Base-by-base conservation (phyloP, 768 basidiomycete genomes). In the Pleurotus pulmonarius region DNA sequence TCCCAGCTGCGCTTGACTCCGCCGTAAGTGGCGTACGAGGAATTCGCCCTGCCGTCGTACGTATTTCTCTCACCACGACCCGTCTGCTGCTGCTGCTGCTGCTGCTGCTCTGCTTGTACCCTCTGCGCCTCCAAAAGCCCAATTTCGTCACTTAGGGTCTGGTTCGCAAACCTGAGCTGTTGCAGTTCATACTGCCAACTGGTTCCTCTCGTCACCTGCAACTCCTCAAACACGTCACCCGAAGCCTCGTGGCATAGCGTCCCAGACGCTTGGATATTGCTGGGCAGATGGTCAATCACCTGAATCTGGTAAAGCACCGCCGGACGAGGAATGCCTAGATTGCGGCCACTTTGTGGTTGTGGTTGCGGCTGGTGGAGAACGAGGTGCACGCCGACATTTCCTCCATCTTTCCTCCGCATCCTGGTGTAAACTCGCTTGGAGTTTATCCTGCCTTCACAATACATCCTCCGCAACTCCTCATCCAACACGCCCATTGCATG, bases 141-240 rank as follows among this genome's bases (percentile, higher is more conserved):
- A 20, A 78, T 69, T 61, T 92, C 88, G 46, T 88, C 87, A 51
- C 68, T 68, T 55, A 92, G 60, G 58, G 83, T 70, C 69, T 83
- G 76, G 64, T 92, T 93, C 52, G 80, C 76, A 63, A 86, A 85
- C 65, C 85, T 80, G 61, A 94, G 75, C 69, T 94, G 90, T 71
- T 92, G 88, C 47, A 95, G 75, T 72, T 94, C 92, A 62, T 93
- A 96, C 73, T 96, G 94, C 94, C 94, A 97, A 61, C 90, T 92
- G 29, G 87, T 87, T 9, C 82, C 86, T 4, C 87, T 74, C 12
- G 72, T 69, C 0, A 80, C 78, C 43, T 88, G 84, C 12, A 94
- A 77, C 67, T 91, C 90, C 40, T 83, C 83, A 59, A 92, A 93
- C 15, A 93, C 67, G 60, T 90, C 69, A 4, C 59, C 47, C 1